Base-by-base conservation (phyloP, 2,329 filamentous ascomycete species). In the Chaetomium sp. region DNA sequence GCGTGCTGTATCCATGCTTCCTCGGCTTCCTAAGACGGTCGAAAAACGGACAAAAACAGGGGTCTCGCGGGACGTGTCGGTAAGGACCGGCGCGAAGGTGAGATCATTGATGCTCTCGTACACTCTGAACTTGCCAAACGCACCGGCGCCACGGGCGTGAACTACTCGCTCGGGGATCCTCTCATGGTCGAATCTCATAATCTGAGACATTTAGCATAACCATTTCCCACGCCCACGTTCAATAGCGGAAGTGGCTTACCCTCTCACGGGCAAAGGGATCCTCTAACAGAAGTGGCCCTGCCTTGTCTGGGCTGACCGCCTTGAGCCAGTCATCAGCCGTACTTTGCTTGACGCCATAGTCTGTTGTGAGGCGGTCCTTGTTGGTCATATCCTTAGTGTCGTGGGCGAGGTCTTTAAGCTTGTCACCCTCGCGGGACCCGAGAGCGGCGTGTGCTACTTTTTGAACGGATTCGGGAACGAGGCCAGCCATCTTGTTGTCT, bases 311-410 rank as follows among this genome's bases (percentile, higher is more conserved):
- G 42, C 79, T 87, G 29, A 80, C 83, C 5, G 89, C 82, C 60
- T 85, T 86, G 61, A 96, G 80, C 91, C 91, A 95, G 74, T 93
- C 84, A 72, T 96, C 92, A 0, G 89, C 88, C 71, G 89, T 89
- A 50, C 80, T 79, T 72, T 92, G 84, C 76, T 89, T 91, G 31
- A 89, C 86, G 25, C 92, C 92, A 77, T 84, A 91, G 72, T 96
- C 92, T 57, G 88, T 89, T 0, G 91, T 94, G 69, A 93, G 85
- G 47, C 84, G 82, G 35, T 83, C 80, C 45, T 85, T 82, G 57
- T 83, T 77, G 53, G 83, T 78, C 1, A 86, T 81, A 72, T 91
- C 82, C 62, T 86, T 83, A 3, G 79, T 89, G 67, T 87, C 79
- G 49, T 78, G 77, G 29, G 80, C 75, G 56, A 93, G 79, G 71